Evolutionary conservation across 768 basidiomycete genomes (phyloP), one percentile per base, ranked within the genome.

Genomic region (Cystofilobasidium bisporidii): DNA sequence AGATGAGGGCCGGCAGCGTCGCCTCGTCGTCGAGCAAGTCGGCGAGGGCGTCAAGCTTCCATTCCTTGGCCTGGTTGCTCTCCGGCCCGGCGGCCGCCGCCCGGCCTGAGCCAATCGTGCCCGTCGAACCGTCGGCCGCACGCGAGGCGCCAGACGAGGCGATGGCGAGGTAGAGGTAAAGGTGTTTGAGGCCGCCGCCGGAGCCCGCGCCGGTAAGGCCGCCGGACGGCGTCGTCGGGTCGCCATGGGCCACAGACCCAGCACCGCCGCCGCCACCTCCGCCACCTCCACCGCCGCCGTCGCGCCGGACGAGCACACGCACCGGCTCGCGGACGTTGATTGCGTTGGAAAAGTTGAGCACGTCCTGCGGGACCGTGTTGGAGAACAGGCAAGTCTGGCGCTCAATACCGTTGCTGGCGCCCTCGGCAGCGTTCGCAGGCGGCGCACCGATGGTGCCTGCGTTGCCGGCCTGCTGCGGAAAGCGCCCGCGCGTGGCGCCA

Each of bases 281-380:
- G 12, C 24, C 75, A 62, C 74, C 72, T 20, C 60, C 24, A 71
- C 72, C 20, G 17, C 75, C 75, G 26, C 78, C 77, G 62, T 80
- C 79, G 20, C 94, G 83, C 62, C 96, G 84, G 28, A 99, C 96
- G 24, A 99, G 85, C n/a, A 99, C 96, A 30, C 96, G 85, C 48
- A 99, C 92, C 26, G 96, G 94, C 76, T 99, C 96, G 62, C 88
- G 85, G 15, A 99, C 83, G 74, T 96, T 89, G 67, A 99, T 91
- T 5, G 88, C 85, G 63, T 89, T 85, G 1, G 92, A 92, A 48
- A 99, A 86, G 76, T 93, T 97, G 70, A 99, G 83, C 15, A 99
- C 96, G 74, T 99, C 96, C 75, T 94, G 91, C 20, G 91, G 94
- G 22, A 96, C 93, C 3, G 96, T 99, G 76, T 98, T 98, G 43